Evolutionary conservation across 176 grass and related monocot genomes (phyloP), one percentile per base, ranked within the genome.

Genomic region (Chloris gayana): DNA sequence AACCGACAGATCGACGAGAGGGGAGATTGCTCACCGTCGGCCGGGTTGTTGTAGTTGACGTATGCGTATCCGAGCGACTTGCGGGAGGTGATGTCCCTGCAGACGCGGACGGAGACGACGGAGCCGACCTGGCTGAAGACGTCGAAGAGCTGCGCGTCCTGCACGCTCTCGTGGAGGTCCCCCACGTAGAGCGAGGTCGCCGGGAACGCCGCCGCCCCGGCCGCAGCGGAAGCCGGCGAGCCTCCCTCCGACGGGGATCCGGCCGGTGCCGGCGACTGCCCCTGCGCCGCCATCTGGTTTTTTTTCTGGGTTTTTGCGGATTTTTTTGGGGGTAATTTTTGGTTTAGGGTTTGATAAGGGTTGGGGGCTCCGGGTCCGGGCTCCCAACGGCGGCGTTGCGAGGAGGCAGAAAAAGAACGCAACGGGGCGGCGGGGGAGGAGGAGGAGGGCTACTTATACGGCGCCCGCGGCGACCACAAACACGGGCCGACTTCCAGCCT

Each of bases 171-270:
- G 77, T 99, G 92, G 34, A 99, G 87, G 78, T 99, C 96, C 24
- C 96, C 96, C 33, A 99, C 90, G 75, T 99, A 99, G 14, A 99
- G 82, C 56, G 96, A 99, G 4, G 90, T 98, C n/a, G 96, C 84
- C 17, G 90, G 81, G 74, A 93, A 91, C 74, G 88, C 38, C 4
- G 73, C 62, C 0, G 73, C 80, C 41, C 72, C 83, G 57, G 84
- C 84, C 0, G 76, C 53, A 0, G 46, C 57, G 0, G 65, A 61
- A 6, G 53, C 82, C 70, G 79, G 83, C 35, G 89, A 75, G 7
- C 77, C 78, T 3, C 74, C 71, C 14, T 81, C 89, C 0, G 77
- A 90, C 29, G 80, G 81, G 21, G 85, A 76, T 17, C 29, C 85
- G 41, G 75, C 50, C 25, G 83, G 56, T 18, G 71, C 41, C 69